Evolutionary conservation across 345 rosid species (phyloP).

Genomic region (Fremontodendron californicum): DNA sequence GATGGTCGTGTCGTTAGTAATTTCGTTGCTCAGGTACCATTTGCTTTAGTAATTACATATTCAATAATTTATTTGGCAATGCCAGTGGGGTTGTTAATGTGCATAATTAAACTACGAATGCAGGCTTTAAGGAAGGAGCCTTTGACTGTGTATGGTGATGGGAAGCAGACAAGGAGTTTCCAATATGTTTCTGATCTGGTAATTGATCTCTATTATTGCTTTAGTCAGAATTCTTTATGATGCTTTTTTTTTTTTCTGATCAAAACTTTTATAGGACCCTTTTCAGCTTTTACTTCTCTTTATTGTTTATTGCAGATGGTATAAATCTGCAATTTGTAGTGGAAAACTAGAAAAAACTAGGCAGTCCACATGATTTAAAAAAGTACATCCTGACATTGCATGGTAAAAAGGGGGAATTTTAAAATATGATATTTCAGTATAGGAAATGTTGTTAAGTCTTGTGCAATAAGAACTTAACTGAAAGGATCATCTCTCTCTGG

Average conservation of each 20-base stretch:
- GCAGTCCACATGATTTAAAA: not conserved
- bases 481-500: not conserved
- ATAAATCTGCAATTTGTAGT: not conserved
- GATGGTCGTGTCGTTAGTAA: constrained; percentile 99
- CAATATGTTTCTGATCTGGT: constrained; percentile 98
- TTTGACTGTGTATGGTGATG: constrained; percentile 95
- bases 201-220: not conserved
- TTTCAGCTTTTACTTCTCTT: not conserved
- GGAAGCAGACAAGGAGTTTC: constrained; percentile 99
- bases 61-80: not conserved
- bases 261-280: not conserved
- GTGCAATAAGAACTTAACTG: not conserved
- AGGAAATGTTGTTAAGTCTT: not conserved
- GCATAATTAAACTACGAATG: constrained; percentile 7
- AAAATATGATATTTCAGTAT: not conserved
- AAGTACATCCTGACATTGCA: not conserved
- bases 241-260: not conserved
- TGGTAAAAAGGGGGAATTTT: not conserved
- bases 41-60: no score
- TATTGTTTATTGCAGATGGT: no score
- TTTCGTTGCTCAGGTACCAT: constrained; percentile 87
- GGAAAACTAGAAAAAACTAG: not conserved
- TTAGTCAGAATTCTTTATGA: not conserved
- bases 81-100: not conserved
- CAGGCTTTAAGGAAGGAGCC: constrained; percentile 98